Base-by-base conservation (phyloP, 2,329 filamentous ascomycete genomes). In the Ascocoryne sarcoides region DNA sequence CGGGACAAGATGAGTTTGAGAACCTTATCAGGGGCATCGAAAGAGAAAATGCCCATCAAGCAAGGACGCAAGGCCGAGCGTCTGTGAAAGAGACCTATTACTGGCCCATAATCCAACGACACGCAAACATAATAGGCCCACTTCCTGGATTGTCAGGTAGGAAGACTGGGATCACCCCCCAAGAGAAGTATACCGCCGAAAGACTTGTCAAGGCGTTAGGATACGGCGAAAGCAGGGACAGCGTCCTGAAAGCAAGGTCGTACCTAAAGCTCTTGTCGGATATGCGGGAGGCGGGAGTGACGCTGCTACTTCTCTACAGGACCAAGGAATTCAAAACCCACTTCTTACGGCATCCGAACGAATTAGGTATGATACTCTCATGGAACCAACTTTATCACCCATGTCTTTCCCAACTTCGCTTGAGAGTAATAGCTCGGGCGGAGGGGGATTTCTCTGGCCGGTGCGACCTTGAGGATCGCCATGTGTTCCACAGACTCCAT, bases 251-350 rank as follows among this genome's bases (percentile, higher is more conserved):
- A 32, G 48, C 37, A 43, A 52, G 40, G 3, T 37, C 32, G 0
- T 52, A 52, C 17, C 46, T 26, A 42, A 46, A 37, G 36, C 45
- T 52, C n/a, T 35, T 52, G 2, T 52, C 42, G n/a, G 35, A 48
- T 1, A 23, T 51, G 8, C 32, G 43, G n/a, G 16, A 40, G 10
- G 37, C 16, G n/a, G 33, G 43, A 42, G 32, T 39, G 20, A 45
- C n/a, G 3, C 19, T 37, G 12, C 17, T 51, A 36, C 41, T 51
- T 37, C 40, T 52, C 10, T 50, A 48, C 36, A 36, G 39, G 10
- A 36, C 45, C 7, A 33, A 36, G 40, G 39, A 48, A 10, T 50
- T 51, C 26, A 51, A 50, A 32, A 15, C 8, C 15, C 21, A 46
- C 16, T 48, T 48, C 31, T 48, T 42, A 35, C 34, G 32, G 8